A percentile compares a stretch with the other conserved stretches of the same genome.
These are phyloP conservation scores for Jatropha multifida DNA, from an alignment of 441 rosid species.

Conservation along the genomic window DNA sequence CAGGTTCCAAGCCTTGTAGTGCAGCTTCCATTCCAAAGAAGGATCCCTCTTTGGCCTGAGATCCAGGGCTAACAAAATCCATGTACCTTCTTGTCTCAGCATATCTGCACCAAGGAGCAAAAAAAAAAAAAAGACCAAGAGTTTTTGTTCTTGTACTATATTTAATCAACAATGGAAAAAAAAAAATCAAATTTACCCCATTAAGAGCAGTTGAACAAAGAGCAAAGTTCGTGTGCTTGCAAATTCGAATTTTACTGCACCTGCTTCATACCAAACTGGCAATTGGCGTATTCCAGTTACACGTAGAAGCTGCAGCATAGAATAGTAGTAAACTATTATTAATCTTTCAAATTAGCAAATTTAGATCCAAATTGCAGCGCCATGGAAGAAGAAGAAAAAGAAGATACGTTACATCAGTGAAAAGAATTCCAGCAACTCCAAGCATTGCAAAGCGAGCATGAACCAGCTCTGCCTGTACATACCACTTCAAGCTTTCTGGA, in stretches of 20 bases:
- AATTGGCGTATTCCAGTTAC: conserved; percentile 63
- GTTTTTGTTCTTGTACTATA: not conserved
- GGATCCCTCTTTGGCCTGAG: conserved; percentile 77
- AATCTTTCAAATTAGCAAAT: not conserved
- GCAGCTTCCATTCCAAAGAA: conserved; percentile 87
- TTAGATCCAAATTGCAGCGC: not conserved
- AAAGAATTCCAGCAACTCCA: conserved; percentile 91
- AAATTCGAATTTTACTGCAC: conserved; percentile 70
- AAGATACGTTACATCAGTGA: conserved; percentile 64
- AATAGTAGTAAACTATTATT: not conserved
- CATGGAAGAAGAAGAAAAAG: not conserved
- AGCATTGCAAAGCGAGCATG: conserved; percentile 95
- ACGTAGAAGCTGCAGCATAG: conserved; percentile 59
- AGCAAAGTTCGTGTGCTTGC: conserved; percentile 77
- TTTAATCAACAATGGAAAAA: not conserved
- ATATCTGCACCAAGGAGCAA: conserved; percentile 38
- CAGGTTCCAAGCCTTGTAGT: conserved; percentile 81
- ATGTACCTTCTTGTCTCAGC: conserved; percentile 91
- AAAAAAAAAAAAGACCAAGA: not conserved
- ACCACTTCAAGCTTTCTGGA: conserved; percentile 89
- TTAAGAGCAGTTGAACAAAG: conserved; percentile 64
- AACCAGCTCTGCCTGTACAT: conserved; percentile 93
- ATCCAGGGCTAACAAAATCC: conserved; percentile 83
- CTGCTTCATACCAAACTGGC: conserved; percentile 97
- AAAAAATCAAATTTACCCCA: conserved; percentile 56